Evolutionary conservation across 2,329 filamentous ascomycete species (phyloP).

Genomic region (Hyphodiscus sp.): DNA sequence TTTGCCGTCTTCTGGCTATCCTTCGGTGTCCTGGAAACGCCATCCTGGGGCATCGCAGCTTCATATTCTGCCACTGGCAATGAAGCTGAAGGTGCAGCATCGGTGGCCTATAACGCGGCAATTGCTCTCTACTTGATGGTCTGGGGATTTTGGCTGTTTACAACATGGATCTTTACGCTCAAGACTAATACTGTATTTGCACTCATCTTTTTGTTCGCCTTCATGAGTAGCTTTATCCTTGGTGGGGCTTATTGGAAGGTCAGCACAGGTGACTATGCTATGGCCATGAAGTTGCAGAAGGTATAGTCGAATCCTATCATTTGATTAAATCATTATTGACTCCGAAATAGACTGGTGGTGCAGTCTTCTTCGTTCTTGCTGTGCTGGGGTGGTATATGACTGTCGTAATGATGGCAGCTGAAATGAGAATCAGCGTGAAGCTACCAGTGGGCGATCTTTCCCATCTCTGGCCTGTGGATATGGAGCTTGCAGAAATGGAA

Average conservation of each 20-base stretch:
- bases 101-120: conserved; percentile 41
- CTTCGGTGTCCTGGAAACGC: conserved; percentile 44
- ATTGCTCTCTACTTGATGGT: conserved; percentile 44
- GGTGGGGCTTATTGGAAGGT: conserved; percentile 44
- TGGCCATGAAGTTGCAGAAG: conserved; percentile 39
- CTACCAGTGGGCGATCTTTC: conserved; percentile 46
- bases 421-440: conserved; percentile 43
- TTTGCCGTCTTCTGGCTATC: conserved; percentile 45
- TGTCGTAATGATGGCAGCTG: conserved; percentile 46
- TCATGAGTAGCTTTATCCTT: conserved; percentile 38
- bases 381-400: conserved; percentile 46
- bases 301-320: conserved; percentile 23
- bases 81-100: conserved; percentile 37
- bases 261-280: conserved; percentile 36
- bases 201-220: conserved; percentile 42
- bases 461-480: conserved; percentile 40
- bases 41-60: conserved; percentile 39
- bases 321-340: background rate
- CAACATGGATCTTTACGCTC: conserved; percentile 44
- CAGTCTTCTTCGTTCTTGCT: conserved; percentile 39
- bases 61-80: conserved; percentile 36
- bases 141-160: conserved; percentile 46
- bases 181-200: conserved; percentile 45
- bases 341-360: conserved; percentile 32
- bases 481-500: conserved; percentile 23